Percentiles rank a stretch among this genome's conserved stretches.
Conservation (phyloP, 2,329 filamentous ascomycete genomes). For the Pleomassaria siparia region DNA sequence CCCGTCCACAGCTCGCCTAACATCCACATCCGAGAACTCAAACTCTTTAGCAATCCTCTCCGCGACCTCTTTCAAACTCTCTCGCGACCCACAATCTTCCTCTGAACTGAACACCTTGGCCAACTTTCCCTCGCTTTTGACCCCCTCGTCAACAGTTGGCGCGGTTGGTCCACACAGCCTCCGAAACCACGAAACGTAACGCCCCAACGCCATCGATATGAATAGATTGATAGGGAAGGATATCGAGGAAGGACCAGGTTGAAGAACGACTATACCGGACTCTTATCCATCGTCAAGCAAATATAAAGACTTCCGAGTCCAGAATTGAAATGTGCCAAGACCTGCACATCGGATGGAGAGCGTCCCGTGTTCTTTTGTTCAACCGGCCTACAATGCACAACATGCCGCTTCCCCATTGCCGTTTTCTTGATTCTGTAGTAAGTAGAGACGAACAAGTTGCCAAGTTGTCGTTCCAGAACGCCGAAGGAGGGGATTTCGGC, state of each 20-base stretch:
- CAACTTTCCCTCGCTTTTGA: not conserved
- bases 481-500: not conserved
- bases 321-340: too few species aligned
- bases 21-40: conserved; percentile 3
- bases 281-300: too few species aligned
- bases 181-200: conserved; percentile 5
- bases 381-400: too few species aligned
- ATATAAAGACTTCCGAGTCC: too few species aligned
- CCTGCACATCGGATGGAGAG: too few species aligned
- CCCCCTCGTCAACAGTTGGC: not conserved
- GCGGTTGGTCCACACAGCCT: not conserved
- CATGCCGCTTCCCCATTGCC: too few species aligned
- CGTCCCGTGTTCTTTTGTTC: too few species aligned
- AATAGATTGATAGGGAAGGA: not conserved
- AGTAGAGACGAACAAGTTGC: not conserved
- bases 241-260: too few species aligned
- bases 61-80: not conserved
- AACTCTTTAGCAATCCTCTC: conserved; percentile 5
- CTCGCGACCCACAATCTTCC: not conserved
- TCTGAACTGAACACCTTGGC: not conserved
- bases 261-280: too few species aligned
- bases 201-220: not conserved
- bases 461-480: not conserved
- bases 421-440: not conserved
- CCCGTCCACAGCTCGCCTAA: not conserved